These are phyloP conservation scores for Starmera amethionina DNA, from an alignment of 805 yeast genomes.

Conservation along the genomic window DNA sequence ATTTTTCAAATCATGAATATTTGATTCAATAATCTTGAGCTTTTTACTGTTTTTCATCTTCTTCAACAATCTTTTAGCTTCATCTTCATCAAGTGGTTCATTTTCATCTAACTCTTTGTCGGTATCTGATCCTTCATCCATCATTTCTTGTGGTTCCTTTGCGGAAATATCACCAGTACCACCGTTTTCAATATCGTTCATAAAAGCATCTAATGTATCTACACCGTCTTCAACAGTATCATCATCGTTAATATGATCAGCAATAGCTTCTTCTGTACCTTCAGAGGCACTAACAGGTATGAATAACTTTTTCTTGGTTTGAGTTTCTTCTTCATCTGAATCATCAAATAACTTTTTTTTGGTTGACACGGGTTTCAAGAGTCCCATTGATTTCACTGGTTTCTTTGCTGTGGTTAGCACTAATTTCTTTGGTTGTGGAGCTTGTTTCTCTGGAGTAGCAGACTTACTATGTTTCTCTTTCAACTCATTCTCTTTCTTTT, in stretches of 20 bases:
- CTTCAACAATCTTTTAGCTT: conserved; percentile 22
- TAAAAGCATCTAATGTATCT: conserved; percentile 40
- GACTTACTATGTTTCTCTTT: conserved; percentile 4
- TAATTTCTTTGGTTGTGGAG: not conserved
- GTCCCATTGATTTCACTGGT: not conserved
- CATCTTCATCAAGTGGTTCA: conserved; percentile 13
- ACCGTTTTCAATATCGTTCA: conserved; percentile 21
- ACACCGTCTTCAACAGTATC: conserved; percentile 18
- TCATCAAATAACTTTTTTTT: conserved; percentile 17
- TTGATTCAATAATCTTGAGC: conserved; percentile 37
- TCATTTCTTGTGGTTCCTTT: conserved; percentile 8
- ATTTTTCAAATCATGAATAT: conserved; percentile 21
- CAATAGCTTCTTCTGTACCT: conserved; percentile 1
- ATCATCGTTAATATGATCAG: conserved; percentile 5
- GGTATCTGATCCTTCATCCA: conserved; percentile 17
- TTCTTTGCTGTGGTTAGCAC: not conserved
- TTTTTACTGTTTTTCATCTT: conserved; percentile 35
- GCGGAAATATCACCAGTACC: conserved; percentile 5
- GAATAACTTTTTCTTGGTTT: conserved; percentile 10
- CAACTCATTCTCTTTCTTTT: conserved; percentile 14
- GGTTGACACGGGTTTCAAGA: not conserved
- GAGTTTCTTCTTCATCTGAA: conserved; percentile 21
- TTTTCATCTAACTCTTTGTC: conserved; percentile 6
- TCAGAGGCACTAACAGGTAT: conserved; percentile 6
- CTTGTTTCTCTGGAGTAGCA: not conserved